These are phyloP conservation scores for Hypomontagnella submonticulosa DNA, from an alignment of 495 filamentous ascomycete genomes.

Conservation along the genomic window DNA sequence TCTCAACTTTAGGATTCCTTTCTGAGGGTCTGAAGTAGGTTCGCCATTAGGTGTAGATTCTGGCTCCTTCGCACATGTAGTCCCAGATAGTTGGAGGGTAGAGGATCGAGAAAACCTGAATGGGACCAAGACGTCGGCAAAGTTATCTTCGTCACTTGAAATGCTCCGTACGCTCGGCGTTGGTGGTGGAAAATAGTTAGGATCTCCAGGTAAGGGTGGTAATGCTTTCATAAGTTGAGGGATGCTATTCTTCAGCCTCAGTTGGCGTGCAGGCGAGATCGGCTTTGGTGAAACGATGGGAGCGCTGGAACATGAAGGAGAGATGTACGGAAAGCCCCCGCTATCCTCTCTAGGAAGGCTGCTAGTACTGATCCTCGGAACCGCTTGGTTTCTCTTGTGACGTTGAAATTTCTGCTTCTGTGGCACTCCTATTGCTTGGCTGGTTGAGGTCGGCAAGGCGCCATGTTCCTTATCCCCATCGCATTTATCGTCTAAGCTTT, in stretches of 20 bases:
- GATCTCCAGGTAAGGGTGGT: slow-evolving; percentile 53
- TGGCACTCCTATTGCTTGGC: slow-evolving; percentile 1
- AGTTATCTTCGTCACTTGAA: slow-evolving; percentile 38
- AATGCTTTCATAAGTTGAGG: slow-evolving; percentile 63
- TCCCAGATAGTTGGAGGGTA: slow-evolving; percentile 5
- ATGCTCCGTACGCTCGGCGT: slow-evolving; percentile 33
- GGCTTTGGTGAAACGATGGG: slow-evolving; percentile 58
- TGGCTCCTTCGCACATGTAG: neutral
- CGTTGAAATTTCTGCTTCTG: slow-evolving; percentile 32
- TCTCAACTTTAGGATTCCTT: slow-evolving; percentile 47
- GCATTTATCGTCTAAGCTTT: neutral
- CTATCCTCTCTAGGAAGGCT: slow-evolving; percentile 43
- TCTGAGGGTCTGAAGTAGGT: slow-evolving; percentile 17
- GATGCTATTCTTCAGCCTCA: slow-evolving; percentile 61
- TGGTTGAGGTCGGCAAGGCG: neutral
- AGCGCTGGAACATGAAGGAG: slow-evolving; percentile 42
- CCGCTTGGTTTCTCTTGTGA: slow-evolving; percentile 44
- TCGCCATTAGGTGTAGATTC: neutral
- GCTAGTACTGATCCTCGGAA: slow-evolving; percentile 44
- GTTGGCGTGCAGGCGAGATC: slow-evolving; percentile 57
- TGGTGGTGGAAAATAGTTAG: slow-evolving; percentile 38
- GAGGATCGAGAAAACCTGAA: slow-evolving; percentile 31
- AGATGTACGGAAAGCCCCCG: slow-evolving; percentile 43
- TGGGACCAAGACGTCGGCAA: slow-evolving; percentile 40
- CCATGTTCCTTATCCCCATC: neutral